A percentile compares a stretch with the other conserved stretches of the same genome.
Conservation (phyloP, 768 basidiomycete genomes). For the Scleroderma citrinum region DNA sequence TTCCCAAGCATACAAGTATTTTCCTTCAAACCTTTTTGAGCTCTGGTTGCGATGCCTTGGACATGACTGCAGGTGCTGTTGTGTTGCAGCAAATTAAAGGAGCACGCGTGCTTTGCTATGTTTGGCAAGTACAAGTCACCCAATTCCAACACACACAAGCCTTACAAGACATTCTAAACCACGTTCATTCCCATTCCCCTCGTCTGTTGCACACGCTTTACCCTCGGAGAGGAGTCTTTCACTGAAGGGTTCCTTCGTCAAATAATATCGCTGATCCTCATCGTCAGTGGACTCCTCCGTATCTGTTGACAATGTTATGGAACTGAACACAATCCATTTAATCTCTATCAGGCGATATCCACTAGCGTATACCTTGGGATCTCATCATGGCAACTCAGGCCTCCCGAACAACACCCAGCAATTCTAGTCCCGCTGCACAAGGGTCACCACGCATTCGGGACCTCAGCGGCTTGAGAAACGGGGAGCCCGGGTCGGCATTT, state of each 20-base stretch:
- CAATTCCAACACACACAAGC: not conserved
- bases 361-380: not conserved
- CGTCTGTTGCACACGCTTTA: not conserved
- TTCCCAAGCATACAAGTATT: slow-evolving; percentile 1
- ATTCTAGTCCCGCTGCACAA: slow-evolving; percentile 22
- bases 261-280: not conserved
- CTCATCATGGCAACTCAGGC: slow-evolving; percentile 40
- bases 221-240: no score
- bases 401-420: slow-evolving; percentile 22
- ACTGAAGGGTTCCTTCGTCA: no score
- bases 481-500: slow-evolving; percentile 45
- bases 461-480: slow-evolving; percentile 36
- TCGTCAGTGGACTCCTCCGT: slow-evolving; percentile 11
- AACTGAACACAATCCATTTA: slow-evolving; percentile 9
- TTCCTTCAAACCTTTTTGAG: slow-evolving; percentile 82
- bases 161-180: not conserved
- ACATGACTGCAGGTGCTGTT: slow-evolving; percentile 45
- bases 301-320: not conserved
- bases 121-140: slow-evolving; percentile 17
- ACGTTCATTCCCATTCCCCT: not conserved
- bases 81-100: not conserved
- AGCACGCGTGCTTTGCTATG: slow-evolving; percentile 24
- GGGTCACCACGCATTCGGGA: slow-evolving; percentile 31
- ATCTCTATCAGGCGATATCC: slow-evolving; percentile 1
- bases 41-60: slow-evolving; percentile 94